Percentiles rank a stretch among this genome's conserved stretches.
Evolutionary conservation across 768 basidiomycete species (phyloP).

Genomic region (Leccinum subgranulosum): DNA sequence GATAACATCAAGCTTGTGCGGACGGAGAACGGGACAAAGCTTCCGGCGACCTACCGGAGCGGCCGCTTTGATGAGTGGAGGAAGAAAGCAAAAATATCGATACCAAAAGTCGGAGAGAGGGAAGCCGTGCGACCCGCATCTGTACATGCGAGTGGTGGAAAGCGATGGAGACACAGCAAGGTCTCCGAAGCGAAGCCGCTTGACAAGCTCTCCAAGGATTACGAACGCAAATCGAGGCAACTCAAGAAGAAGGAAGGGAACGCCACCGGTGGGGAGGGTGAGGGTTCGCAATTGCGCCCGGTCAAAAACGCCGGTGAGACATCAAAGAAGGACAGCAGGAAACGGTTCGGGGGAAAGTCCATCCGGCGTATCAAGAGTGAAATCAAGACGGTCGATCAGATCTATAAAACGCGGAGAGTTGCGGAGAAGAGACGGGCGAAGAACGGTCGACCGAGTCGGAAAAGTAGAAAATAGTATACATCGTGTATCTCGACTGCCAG

Average conservation of each 20-base stretch:
- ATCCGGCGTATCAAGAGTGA: conserved; percentile 70
- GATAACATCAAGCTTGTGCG: conserved; percentile 93
- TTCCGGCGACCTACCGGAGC: conserved; percentile 90
- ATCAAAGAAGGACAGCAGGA: conserved; percentile 31
- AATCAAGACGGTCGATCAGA: conserved; percentile 84
- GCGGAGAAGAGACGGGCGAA: conserved; percentile 67
- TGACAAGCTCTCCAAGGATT: conserved; percentile 68
- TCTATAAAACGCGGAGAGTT: conserved; percentile 69
- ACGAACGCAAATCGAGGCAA: conserved; percentile 69
- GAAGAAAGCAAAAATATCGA: conserved; percentile 61
- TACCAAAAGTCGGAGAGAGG: conserved; percentile 82
- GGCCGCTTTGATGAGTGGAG: conserved; percentile 98
- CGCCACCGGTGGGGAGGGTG: conserved; percentile 24
- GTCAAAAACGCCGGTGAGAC: conserved; percentile 29
- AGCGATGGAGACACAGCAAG: conserved; percentile 73
- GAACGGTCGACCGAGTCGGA: conserved; percentile 69
- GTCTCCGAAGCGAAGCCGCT: conserved; percentile 65
- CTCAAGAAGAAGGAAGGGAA: conserved; percentile 53
- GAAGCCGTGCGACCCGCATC: conserved; percentile 48
- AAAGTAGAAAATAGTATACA: conserved; percentile 26
- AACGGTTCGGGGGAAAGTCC: conserved; percentile 58
- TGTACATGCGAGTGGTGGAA: conserved; percentile 39
- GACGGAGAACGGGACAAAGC: conserved; percentile 86
- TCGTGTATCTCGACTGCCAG: conserved; percentile 3
- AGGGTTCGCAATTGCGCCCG: conserved; percentile 16